Evolutionary conservation across 331 rosid species (phyloP).

Genomic region (Quercus phellos): DNA sequence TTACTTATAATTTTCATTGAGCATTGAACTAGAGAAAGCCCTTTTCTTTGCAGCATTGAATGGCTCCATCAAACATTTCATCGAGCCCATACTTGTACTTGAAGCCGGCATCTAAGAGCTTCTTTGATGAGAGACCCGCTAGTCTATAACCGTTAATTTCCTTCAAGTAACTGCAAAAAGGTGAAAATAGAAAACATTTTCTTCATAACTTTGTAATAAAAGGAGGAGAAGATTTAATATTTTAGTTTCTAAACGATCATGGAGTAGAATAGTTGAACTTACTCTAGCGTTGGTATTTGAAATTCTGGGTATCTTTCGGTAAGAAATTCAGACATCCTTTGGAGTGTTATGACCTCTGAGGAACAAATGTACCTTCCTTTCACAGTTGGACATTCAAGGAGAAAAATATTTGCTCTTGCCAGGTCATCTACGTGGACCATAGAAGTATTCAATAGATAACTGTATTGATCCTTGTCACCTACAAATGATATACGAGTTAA

Average conservation of each 20-base stretch:
- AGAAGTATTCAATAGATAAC: background rate
- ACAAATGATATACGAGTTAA: background rate
- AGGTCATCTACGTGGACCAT: slow-evolving; percentile 43
- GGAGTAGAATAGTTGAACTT: background rate
- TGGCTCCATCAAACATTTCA: slow-evolving; percentile 45
- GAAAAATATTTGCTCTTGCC: slow-evolving; percentile 35
- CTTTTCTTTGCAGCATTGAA: slow-evolving; percentile 52
- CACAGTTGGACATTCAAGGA: slow-evolving; percentile 31
- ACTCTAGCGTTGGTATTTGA: slow-evolving; percentile 23
- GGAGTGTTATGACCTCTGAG: background rate
- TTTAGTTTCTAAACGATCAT: background rate
- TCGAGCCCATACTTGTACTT: slow-evolving; percentile 42
- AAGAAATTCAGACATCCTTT: background rate
- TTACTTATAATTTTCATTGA: background rate
- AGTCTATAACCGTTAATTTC: background rate
- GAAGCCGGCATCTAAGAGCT: slow-evolving; percentile 57
- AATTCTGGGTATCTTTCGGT: slow-evolving; percentile 18
- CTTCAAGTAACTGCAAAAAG: slow-evolving; percentile 27
- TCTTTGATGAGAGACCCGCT: slow-evolving; percentile 46
- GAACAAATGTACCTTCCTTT: slow-evolving; percentile 31
- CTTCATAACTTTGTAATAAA: background rate
- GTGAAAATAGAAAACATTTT: background rate
- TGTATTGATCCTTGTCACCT: background rate
- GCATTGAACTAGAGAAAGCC: slow-evolving; percentile 32
- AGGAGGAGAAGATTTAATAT: background rate